These are phyloP conservation scores for Dillenia turbinata DNA, from an alignment of 164 flowering plant genomes.

Conservation along the genomic window DNA sequence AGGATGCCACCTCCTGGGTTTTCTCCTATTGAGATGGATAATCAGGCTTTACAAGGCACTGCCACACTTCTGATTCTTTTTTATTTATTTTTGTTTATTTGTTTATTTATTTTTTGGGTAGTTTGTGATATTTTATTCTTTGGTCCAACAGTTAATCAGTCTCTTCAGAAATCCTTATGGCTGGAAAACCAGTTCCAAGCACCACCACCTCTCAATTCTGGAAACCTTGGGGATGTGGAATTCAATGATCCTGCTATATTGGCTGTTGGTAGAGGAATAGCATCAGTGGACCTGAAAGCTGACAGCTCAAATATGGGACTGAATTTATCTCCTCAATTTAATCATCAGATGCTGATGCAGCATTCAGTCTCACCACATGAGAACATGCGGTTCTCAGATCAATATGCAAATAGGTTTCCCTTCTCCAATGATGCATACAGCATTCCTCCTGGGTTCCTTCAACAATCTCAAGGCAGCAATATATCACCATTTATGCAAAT, in stretches of 20 bases:
- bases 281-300: conserved; percentile 5
- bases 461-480: too few species aligned
- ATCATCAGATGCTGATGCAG: too few species aligned
- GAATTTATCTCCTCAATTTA: conserved; percentile 2
- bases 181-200: conserved; percentile 19
- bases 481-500: too few species aligned
- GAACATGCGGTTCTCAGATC: neutral
- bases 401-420: too few species aligned
- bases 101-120: neutral
- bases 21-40: conserved; percentile 13
- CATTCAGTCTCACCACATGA: too few species aligned
- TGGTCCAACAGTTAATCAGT: conserved; percentile 27
- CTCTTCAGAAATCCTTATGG: conserved; percentile 20
- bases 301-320: conserved; percentile 13
- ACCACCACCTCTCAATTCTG: conserved; percentile 15
- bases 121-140: neutral
- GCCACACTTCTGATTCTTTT: conserved; percentile 23
- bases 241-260: conserved; percentile 48
- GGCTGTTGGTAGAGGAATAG: conserved; percentile 19
- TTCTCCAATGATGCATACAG: too few species aligned
- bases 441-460: too few species aligned
- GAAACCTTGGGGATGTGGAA: conserved; percentile 30
- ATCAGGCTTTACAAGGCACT: conserved; percentile 3
- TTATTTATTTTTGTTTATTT: neutral
- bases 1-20: conserved; percentile 34